These are phyloP conservation scores for Komagataea norvegica DNA, from an alignment of 1,139 yeast species.

Conservation along the genomic window DNA sequence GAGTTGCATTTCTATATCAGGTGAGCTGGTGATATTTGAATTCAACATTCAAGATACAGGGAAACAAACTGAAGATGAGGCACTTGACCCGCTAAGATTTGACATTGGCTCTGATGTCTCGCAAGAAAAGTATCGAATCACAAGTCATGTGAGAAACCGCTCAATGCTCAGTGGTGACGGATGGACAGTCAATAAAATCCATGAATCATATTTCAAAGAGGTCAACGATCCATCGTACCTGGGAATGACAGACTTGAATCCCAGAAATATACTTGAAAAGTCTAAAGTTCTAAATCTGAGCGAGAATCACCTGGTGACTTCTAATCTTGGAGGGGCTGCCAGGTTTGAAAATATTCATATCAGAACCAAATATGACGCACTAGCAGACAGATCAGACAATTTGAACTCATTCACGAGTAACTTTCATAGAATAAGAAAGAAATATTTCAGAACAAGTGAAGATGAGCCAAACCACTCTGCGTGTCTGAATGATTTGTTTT, in stretches of 20 bases:
- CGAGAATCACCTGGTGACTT: conserved; percentile 36
- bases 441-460: conserved; percentile 7
- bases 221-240: conserved; percentile 46
- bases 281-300: conserved; percentile 35
- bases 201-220: conserved; percentile 39
- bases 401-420: conserved; percentile 11
- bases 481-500: conserved; percentile 23
- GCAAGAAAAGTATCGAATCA: conserved; percentile 1
- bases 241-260: conserved; percentile 43
- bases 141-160: conserved; percentile 24
- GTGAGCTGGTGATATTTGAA: conserved; percentile 42
- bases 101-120: background rate
- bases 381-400: background rate
- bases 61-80: too few species aligned
- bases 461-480: background rate
- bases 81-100: too few species aligned
- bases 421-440: conserved; percentile 14
- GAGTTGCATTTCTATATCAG: conserved; percentile 46
- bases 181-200: conserved; percentile 50
- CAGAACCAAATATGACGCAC: conserved; percentile 3
- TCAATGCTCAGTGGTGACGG: conserved; percentile 44
- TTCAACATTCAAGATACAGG: too few species aligned
- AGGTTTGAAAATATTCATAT: conserved; percentile 15
- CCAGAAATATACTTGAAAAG: conserved; percentile 35
- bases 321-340: conserved; percentile 46